A percentile compares a stretch with the other conserved stretches of the same genome.
Conservation (phyloP, 345 rosid genomes). For the Bruguiera sexangula region DNA sequence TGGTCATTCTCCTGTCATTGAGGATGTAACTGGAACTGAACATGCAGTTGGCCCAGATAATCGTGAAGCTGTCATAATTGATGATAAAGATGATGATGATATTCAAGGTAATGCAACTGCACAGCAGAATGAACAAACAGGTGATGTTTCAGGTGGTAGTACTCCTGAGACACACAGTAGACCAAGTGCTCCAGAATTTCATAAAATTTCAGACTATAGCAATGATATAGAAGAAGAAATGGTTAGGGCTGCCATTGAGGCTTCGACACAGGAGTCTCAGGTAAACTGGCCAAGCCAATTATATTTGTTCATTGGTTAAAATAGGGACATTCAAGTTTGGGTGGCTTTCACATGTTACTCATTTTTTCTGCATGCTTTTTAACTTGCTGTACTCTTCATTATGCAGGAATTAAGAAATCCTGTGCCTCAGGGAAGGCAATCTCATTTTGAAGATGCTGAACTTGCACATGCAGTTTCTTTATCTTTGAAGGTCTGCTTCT, state of each 20-base stretch:
- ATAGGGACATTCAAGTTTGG: neutral
- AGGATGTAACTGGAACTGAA: constrained; percentile 69
- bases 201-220: constrained; percentile 46
- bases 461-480: constrained; percentile 67
- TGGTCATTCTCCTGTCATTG: constrained; percentile 58
- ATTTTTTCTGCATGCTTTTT: neutral
- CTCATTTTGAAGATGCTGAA: constrained; percentile 52
- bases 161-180: constrained; percentile 22
- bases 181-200: constrained; percentile 46
- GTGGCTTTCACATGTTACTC: neutral
- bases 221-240: constrained; percentile 97
- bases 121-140: constrained; percentile 17
- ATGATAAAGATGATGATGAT: constrained; percentile 59
- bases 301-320: constrained; percentile 3
- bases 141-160: constrained; percentile 18
- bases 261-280: constrained; percentile 74
- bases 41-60: constrained; percentile 42
- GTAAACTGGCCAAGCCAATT: constrained; percentile 29
- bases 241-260: constrained; percentile 98
- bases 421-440: constrained; percentile 37
- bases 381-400: neutral
- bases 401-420: constrained; percentile 43
- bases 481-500: constrained; percentile 52
- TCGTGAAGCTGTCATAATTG: constrained; percentile 53
- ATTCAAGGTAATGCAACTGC: constrained; percentile 31